Base-by-base conservation (phyloP, 139 green algal genomes). In the Marvania coccoides region DNA sequence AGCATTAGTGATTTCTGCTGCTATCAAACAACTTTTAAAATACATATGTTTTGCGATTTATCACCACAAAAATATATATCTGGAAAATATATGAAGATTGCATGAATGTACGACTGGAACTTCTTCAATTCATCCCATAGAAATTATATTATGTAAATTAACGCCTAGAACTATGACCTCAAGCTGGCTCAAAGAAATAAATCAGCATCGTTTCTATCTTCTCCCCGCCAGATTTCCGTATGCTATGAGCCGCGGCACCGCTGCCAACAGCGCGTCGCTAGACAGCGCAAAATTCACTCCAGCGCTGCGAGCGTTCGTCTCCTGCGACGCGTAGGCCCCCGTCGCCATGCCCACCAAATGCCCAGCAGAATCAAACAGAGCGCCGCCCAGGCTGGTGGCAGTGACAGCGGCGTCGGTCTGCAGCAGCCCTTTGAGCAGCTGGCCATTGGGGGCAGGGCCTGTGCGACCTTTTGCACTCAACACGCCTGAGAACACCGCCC, bases 331-430 rank as follows among this genome's bases (percentile, higher is more conserved):
- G 55, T 37, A 65, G 26, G 28, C 60, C 9, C 54, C 45, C 36
- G 62, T n/a, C 1, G 55, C 54, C n/a, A 97, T 70, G 30, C 90
- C 90, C 2, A 88, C 65, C 10, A 90, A 54, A 2, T 67, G 69
- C 1, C 76, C 90, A 35, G 58, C 68, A 0, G 79, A 83, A 71
- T 96, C 84, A 8, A 97, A 67, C 61, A 97, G 74, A 0, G 90
- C 78, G 0, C 90, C 90, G 2, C 90, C 90, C 15, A 70, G 82
- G 73, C 87, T 95, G 47, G 83, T 86, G 1, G 69, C 62, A 31
- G 85, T 92, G 66, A 97, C 88, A 2, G 78, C 70, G 6, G 91
- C 87, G 69, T 97, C 91, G 5, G 82, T 95, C 75, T 94, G 85
- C 51, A 80, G 31, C n/a, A 28, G 38, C 3, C 35, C 67, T 5